Base-by-base conservation (phyloP, 75 land plant genomes). In the Chamaecyparis obtusa region DNA sequence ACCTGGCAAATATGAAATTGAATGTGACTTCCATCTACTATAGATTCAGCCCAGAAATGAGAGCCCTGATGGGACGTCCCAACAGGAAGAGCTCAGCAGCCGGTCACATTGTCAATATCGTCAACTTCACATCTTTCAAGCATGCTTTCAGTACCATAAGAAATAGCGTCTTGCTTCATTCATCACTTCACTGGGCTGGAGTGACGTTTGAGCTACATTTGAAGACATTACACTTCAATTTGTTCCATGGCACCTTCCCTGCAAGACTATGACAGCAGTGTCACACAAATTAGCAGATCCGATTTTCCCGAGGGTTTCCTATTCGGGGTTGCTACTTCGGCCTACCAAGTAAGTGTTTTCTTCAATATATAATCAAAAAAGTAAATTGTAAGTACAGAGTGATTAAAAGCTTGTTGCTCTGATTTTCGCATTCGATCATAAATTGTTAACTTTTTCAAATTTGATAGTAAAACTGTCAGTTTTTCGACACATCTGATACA, bases 311-410 rank as follows among this genome's bases (percentile, higher is more conserved):
- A 81, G 83, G 32, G 49, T 46, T 81, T 81, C 46, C 32, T n/a
- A 10, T 81, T 81, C 15, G 83, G 83, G 30, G 83, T 81, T 81
- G 83, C 83, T n/a, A 81, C 83, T 27, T 81, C 83, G 5, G 51
- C 83, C 15, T 81, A 81, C 43, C 83, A 81, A 81, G 83, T 81
- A 81, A n/a, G 83, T 81, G 10, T 81, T 33, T 81, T 33, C 36
- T 67, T 74, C 13, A 14, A 14, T 3, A 74, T 15, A 33, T 13
- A 74, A 74, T 0, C n/a, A 30, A 24, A 6, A 27, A 24, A 8
- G 5, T 5, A 24, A 21, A 64, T 64, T 64, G 27, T 57, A 57
- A 17, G 7, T 21, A 19, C 24, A 57, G 24, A 19, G 0, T 57
- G 64, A 17, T 57, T 17, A 19, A 19, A 19, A 57, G 24, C 7